Evolutionary conservation across 2,329 filamentous ascomycete genomes (phyloP).

Genomic region (Scopulariopsis brevicaulis): DNA sequence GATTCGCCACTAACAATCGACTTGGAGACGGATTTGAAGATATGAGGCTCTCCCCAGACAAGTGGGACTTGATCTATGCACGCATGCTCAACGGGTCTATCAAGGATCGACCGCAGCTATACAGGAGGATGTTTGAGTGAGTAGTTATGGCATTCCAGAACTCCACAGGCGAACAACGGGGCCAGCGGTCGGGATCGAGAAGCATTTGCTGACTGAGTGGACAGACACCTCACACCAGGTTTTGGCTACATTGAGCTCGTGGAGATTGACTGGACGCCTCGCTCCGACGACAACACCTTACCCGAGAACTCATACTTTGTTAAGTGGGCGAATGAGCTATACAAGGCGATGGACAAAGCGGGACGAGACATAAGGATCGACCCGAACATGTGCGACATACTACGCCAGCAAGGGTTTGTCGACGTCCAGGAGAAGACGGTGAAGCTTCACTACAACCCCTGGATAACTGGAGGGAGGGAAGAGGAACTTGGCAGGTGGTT

Average conservation of each 20-base stretch:
- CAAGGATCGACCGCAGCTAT: constrained; percentile 62
- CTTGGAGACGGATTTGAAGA: neutral
- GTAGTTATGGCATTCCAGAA: constrained; percentile 14
- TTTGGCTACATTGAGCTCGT: constrained; percentile 74
- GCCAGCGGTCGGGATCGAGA: no score
- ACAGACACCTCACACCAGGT: constrained; percentile 65
- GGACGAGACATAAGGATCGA: constrained; percentile 54
- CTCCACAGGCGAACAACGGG: neutral
- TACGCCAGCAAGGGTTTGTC: constrained; percentile 65
- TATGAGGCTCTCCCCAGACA: constrained; percentile 18
- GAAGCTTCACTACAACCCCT: constrained; percentile 62
- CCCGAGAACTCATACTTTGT: constrained; percentile 43
- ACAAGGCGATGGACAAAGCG: constrained; percentile 54
- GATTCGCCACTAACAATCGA: neutral
- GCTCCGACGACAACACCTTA: constrained; percentile 56
- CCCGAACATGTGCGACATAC: constrained; percentile 39
- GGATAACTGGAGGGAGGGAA: constrained; percentile 52
- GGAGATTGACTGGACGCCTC: constrained; percentile 75
- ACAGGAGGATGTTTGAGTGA: constrained; percentile 57
- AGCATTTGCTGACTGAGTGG: neutral
- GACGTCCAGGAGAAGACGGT: constrained; percentile 64
- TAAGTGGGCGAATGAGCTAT: constrained; percentile 60
- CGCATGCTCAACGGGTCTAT: constrained; percentile 72
- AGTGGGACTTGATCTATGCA: constrained; percentile 77
- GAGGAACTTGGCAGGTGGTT: constrained; percentile 73